Conservation (phyloP, 2,329 filamentous ascomycete genomes). For the Penicillium sp. region DNA sequence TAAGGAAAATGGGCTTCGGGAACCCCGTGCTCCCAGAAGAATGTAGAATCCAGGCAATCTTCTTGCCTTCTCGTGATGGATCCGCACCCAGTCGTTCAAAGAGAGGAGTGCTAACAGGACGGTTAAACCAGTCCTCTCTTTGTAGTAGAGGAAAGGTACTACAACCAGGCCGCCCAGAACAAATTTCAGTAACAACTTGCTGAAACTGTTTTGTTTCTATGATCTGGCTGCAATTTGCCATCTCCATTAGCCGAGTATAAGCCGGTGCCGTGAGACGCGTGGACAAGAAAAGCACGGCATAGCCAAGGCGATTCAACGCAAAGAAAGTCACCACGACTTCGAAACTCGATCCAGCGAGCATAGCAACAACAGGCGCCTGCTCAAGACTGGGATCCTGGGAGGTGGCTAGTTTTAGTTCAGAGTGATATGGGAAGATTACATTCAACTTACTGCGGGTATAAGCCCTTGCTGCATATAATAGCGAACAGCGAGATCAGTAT, state of each 20-base stretch:
- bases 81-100: constrained; percentile 20
- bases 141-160: constrained; percentile 22
- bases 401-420: background rate
- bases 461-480: constrained; percentile 20
- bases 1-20: constrained; percentile 61
- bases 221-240: constrained; percentile 38
- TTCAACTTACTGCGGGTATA: constrained; percentile 14
- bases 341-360: constrained; percentile 55
- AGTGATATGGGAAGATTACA: rapidly evolving
- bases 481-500: constrained; percentile 21
- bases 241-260: constrained; percentile 45
- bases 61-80: constrained; percentile 26
- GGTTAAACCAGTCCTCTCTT: constrained; percentile 23
- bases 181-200: constrained; percentile 16
- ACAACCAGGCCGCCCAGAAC: constrained; percentile 13
- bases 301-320: constrained; percentile 55
- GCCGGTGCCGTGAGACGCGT: constrained; percentile 53
- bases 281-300: constrained; percentile 55
- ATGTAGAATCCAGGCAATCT: constrained; percentile 47
- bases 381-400: constrained; percentile 30
- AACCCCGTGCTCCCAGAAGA: constrained; percentile 58
- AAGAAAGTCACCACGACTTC: constrained; percentile 56
- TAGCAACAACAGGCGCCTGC: constrained; percentile 42
- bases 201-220: constrained; percentile 22
- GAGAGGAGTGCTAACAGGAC: constrained; percentile 2